A percentile compares a stretch with the other conserved stretches of the same genome.
phyloP scores from a whole-genome alignment of 352 stramenopile genomes.

The Elongisporangium anandrum region DNA sequence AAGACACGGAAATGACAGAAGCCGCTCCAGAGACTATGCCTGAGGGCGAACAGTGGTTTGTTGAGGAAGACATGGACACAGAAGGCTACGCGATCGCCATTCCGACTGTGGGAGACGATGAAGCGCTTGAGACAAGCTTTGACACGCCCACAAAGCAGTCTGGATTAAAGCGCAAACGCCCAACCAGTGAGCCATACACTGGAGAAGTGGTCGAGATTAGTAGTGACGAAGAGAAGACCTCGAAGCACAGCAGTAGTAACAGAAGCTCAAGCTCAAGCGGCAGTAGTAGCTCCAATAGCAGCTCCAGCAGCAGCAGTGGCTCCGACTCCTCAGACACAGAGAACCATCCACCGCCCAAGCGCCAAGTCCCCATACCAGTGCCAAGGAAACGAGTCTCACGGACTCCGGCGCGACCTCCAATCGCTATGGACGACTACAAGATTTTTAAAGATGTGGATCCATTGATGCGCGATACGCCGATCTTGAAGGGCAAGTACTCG shows the following conservation, averaged over 20 bases:
- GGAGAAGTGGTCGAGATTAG: conserved; percentile 7
- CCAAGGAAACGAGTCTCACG: conserved; percentile 11
- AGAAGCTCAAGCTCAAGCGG: conserved; percentile 10
- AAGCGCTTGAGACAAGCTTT: conserved; percentile 4
- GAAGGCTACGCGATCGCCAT: conserved; percentile 1
- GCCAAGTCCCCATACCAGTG: neutral
- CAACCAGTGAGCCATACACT: conserved; percentile 2
- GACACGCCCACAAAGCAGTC: neutral
- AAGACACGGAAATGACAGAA: neutral
- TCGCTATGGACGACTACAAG: conserved; percentile 9
- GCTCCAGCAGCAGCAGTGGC: conserved; percentile 13
- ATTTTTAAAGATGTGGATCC: conserved; percentile 14
- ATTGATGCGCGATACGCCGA: conserved; percentile 19
- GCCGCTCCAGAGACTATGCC: neutral
- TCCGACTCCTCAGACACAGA: conserved; percentile 16
- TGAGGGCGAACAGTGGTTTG: neutral
- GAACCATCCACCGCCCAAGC: conserved; percentile 2
- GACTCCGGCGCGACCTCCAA: neutral
- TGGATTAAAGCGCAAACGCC: conserved; percentile 5
- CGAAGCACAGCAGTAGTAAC: conserved; percentile 12
- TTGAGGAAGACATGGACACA: neutral
- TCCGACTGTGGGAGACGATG: neutral
- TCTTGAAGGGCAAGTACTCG: conserved; percentile 51
- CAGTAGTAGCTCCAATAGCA: conserved; percentile 10
- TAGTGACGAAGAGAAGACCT: conserved; percentile 1